Evolutionary conservation across 495 filamentous ascomycete genomes (phyloP), one percentile per base, ranked within the genome.

Genomic region (Lepidopterella palustris): DNA sequence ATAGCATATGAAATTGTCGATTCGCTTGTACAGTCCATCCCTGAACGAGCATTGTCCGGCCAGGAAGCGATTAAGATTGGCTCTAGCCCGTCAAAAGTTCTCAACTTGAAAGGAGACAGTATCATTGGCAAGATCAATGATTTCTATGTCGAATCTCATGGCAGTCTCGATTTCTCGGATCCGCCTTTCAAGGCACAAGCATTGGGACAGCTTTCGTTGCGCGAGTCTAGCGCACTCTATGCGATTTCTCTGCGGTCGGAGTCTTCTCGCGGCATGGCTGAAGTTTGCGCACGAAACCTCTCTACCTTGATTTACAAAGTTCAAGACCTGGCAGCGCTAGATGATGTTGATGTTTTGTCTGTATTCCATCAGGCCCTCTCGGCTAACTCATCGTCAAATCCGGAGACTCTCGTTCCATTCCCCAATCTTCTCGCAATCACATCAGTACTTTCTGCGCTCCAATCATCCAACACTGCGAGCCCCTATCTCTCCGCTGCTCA

Each of bases 401-500:
- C 3, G 18, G 24, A 29, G 40, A 23, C 24, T 10, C n/a, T 8
- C 18, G n/a, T 57, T 13, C 56, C 60, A 28, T 69, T 69, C 45
- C 15, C 23, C 5, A 25, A 63, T 23, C 40, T 66, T 0, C 23
- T 26, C 31, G 58, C 87, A 4, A 80, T 87, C 39, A 74, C 82
- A 6, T 80, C 79, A 49, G 77, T 87, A 25, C 71, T 86, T 24
- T 84, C 84, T 2, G 80, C 80, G 60, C 72, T 88, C 45, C 86
- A 84, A 65, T 81, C 77, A 47, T 79, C 79, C 15, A 76, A 78
- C 47, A 25, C 31, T 4, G 42, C 52, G 58, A 57, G 28, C 62
- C 74, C 26, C 72, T 74, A 59, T 80, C 82, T 61, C 72, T 86
- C 57, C 75, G 74, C 47, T 72, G 77, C 47, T 68, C 78, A 86